Evolutionary conservation across 2,329 filamentous ascomycete genomes (phyloP), one percentile per base, ranked within the genome.

Genomic region (Aureobasidium sp.): DNA sequence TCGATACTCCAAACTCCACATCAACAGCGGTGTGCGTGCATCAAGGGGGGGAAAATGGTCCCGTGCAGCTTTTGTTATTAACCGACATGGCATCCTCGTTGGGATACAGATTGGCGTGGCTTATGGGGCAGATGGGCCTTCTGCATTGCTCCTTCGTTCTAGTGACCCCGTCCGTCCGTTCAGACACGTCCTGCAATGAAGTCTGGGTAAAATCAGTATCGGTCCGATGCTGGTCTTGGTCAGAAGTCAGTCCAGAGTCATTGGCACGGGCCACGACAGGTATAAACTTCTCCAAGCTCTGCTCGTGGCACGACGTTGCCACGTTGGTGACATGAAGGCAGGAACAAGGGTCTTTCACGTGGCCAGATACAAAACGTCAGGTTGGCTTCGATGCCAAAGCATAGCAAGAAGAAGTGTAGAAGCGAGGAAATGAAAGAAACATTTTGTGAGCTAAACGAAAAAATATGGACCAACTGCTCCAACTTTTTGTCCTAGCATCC

Each of bases 251-350:
- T 17, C 24, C 19, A 14, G 17, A n/a, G 22, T 27, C 22, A 25
- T 25, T 19, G 19, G 27, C 6, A 22, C 4, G 5, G 2, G 17
- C 16, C 32, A 27, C 41, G 17, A 22, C 32, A 29, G 41, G 41
- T 34, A 34, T 14, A 10, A 34, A 34, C 12, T 32, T 24, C 27
- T 29, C 34, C 11, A n/a, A 14, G 30, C 27, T 42, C 24, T 22
- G 14, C 19, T 37, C 44, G 44, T 48, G 44, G 44, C 21, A 37
- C 44, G 30, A 48, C 44, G 30, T 37, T 19, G n/a, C 32, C 41
- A 29, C 27, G 12, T 19, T 34, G 7, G 29, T 34, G 17, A 45
- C 12, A 34, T 17, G 5, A 5, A 6, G 11, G 29, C 22, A 11
- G 35, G 30, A 48, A 29, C 27, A 29, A 37, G 44, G 21, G 19